phyloP scores from a whole-genome alignment of 768 basidiomycete genomes.

The Lentinus brumalis region DNA sequence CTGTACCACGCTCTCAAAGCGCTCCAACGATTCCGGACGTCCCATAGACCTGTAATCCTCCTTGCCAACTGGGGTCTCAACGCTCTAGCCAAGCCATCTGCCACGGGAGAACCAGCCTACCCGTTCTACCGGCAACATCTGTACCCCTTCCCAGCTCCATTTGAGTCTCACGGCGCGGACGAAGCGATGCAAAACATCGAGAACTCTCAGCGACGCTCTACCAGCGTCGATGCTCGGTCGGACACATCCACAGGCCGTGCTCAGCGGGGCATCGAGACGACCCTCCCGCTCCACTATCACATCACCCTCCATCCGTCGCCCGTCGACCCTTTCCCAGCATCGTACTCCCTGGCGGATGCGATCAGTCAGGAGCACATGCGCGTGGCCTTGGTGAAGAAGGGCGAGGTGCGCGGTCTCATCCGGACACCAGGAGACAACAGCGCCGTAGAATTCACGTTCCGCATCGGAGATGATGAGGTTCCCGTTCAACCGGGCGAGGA shows the following conservation, averaged over 20 bases:
- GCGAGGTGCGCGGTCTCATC: conserved; percentile 16
- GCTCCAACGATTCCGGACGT: conserved; percentile 49
- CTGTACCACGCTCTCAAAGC: conserved; percentile 50
- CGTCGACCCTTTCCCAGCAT: conserved; percentile 18
- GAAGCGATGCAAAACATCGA: conserved; percentile 7
- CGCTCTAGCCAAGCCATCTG: conserved; percentile 23
- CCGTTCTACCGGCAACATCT: conserved; percentile 56
- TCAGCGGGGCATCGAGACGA: conserved; percentile 8
- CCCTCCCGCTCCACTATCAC: conserved; percentile 40
- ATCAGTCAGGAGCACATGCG: conserved; percentile 9
- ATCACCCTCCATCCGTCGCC: conserved; percentile 38
- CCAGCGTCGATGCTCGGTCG: neutral
- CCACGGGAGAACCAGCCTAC: conserved; percentile 20
- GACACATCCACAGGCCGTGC: neutral
- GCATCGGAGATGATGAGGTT: conserved; percentile 16
- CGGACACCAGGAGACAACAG: conserved; percentile 16
- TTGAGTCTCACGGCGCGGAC: conserved; percentile 20
- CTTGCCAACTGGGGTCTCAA: conserved; percentile 67
- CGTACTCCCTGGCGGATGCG: conserved; percentile 14
- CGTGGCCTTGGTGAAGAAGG: conserved; percentile 7
- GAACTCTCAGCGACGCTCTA: neutral
- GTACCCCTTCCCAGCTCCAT: conserved; percentile 42
- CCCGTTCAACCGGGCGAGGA: conserved; percentile 6
- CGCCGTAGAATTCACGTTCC: conserved; percentile 16
- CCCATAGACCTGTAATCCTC: conserved; percentile 52